These are phyloP conservation scores for Ananas comosus DNA, from an alignment of 176 grass and related monocot genomes.

Conservation along the genomic window DNA sequence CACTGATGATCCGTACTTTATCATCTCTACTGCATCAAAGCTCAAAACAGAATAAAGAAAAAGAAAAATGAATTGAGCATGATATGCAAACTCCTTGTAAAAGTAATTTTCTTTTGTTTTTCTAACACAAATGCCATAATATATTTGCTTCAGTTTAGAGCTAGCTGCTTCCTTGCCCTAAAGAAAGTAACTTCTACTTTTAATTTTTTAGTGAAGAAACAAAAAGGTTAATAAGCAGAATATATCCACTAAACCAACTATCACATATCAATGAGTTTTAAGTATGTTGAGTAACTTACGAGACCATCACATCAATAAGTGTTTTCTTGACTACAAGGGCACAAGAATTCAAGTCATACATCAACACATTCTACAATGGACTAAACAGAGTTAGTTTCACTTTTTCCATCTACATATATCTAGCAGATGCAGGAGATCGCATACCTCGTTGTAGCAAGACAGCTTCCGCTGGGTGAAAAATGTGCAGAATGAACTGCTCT, in stretches of 20 bases:
- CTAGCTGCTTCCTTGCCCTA: too few species aligned
- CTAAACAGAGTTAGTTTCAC: neutral
- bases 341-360: slow-evolving; percentile 1
- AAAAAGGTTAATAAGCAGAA: too few species aligned
- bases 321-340: neutral
- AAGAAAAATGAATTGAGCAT: neutral
- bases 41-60: neutral
- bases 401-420: neutral
- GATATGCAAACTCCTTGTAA: neutral
- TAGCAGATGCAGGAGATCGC: neutral
- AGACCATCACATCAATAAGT: too few species aligned
- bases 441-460: slow-evolving; percentile 76
- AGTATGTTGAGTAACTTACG: too few species aligned
- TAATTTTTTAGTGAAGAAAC: too few species aligned
- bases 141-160: too few species aligned
- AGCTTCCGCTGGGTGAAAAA: slow-evolving; percentile 70
- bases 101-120: neutral
- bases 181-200: too few species aligned
- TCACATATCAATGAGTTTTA: too few species aligned
- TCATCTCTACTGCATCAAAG: slow-evolving; percentile 37
- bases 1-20: slow-evolving; percentile 30
- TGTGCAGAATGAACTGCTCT: slow-evolving; percentile 64
- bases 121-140: neutral
- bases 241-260: too few species aligned
- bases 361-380: neutral